Evolutionary conservation across 192 early-diverging fungal species (phyloP), one percentile per base, ranked within the genome.

Genomic region (Mortierella antarctica): DNA sequence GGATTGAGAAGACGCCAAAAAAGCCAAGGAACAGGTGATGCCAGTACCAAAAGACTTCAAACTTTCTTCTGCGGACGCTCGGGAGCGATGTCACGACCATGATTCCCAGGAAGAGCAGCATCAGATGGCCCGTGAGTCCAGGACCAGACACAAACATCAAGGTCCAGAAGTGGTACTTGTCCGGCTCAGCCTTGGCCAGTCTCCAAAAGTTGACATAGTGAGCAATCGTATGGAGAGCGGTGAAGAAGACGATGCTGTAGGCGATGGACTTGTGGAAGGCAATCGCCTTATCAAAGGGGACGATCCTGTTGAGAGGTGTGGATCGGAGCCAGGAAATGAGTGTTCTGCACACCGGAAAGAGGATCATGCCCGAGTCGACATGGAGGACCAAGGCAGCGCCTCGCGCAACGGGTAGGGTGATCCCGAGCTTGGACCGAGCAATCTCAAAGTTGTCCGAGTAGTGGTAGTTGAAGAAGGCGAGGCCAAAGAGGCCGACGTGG

Each of bases 331-430:
- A 71, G 20, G 79, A 70, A 67, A 93, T 74, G 60, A 90, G 82
- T 17, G 92, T 96, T 21, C 93, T 83, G 72, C 93, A 96, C 68
- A 97, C 93, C 41, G 95, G 92, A 63, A 96, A 86, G 52, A 96
- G 86, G 55, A 97, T 87, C 15, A 93, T 70, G 18, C 88, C 92
- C 45, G 90, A 67, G 48, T 89, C 87, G 53, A 92, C 81, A 76
- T 96, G 93, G 68, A 97, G 86, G 10, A 86, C 89, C 53, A 92
- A 63, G 9, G 89, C 89, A 4, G 87, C 85, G 3, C 87, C 84
- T 15, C 91, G 89, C 14, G 91, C 89, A 5, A 83, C 83, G 1
- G 87, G 66, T 12, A 89, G 84, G 1, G 87, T 87, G 41, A 84
- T 70, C 23, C 91, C 91, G 42, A 92, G 82, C 20, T 85, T 51